phyloP scores from a whole-genome alignment of 78 protist genomes.

The Pigoraptor vietnamica region DNA sequence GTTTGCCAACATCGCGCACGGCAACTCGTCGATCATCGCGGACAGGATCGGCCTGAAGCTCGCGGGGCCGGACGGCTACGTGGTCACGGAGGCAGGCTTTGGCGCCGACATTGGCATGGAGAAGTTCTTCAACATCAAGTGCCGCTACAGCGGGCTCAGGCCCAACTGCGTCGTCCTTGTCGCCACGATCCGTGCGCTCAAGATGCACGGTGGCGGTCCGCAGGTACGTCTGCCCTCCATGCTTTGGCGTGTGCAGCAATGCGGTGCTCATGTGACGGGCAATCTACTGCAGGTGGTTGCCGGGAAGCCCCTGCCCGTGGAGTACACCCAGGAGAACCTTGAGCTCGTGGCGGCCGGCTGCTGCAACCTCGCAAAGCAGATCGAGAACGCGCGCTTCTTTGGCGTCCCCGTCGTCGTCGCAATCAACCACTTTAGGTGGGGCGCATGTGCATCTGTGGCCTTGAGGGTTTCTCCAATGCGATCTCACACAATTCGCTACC shows the following conservation, averaged over 20 bases:
- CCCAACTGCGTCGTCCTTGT: slow-evolving; percentile 88
- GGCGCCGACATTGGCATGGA: slow-evolving; percentile 92
- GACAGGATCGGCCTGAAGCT: slow-evolving; percentile 86
- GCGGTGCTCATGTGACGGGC: too few species aligned
- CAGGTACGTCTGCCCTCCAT: too few species aligned
- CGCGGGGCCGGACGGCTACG: slow-evolving; percentile 89
- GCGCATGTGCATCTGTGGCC: background rate
- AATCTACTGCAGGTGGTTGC: slow-evolving; percentile 67
- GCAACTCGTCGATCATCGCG: slow-evolving; percentile 90
- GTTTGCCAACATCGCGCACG: slow-evolving; percentile 98
- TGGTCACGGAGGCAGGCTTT: slow-evolving; percentile 95
- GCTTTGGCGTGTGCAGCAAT: too few species aligned
- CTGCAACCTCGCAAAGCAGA: slow-evolving; percentile 48
- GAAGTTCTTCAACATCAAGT: slow-evolving; percentile 95
- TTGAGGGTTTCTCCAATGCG: background rate
- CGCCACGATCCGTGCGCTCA: slow-evolving; percentile 90
- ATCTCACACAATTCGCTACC: background rate
- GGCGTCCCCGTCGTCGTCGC: slow-evolving; percentile 91
- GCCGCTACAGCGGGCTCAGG: slow-evolving; percentile 50
- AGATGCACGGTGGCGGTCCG: slow-evolving; percentile 93
- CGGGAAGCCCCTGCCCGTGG: slow-evolving; percentile 32
- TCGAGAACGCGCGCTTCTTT: slow-evolving; percentile 34
- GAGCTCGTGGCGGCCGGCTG: slow-evolving; percentile 54
- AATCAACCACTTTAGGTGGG: slow-evolving; percentile 66
- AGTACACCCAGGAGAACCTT: slow-evolving; percentile 27